phyloP scores from a whole-genome alignment of 345 rosid genomes.

The Syzygium aromaticum region DNA sequence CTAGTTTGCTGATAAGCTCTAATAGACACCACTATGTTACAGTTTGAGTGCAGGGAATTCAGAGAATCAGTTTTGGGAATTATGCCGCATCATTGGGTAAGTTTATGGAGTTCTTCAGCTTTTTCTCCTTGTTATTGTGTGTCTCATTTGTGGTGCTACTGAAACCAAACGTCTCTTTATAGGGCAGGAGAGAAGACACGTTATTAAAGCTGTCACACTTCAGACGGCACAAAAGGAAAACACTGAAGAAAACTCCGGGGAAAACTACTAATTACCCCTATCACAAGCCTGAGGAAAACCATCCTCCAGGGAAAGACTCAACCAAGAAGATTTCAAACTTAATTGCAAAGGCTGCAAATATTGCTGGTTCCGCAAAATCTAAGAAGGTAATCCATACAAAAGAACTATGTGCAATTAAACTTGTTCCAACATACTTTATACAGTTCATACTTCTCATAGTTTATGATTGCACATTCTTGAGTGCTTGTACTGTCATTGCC shows the following conservation, averaged over 20 bases:
- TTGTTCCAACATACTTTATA: background rate
- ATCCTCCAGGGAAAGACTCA: slow-evolving; percentile 88
- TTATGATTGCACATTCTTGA: background rate
- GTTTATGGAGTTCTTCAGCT: slow-evolving; percentile 6
- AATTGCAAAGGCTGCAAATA: slow-evolving; percentile 79
- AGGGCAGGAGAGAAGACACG: slow-evolving; percentile 99
- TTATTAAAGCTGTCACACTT: slow-evolving; percentile 71
- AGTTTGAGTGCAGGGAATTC: slow-evolving; percentile 96
- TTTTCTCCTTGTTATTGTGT: background rate
- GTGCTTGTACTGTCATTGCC: background rate
- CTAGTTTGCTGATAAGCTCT: slow-evolving; percentile 16
- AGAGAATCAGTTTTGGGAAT: slow-evolving; percentile 92
- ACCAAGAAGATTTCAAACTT: slow-evolving; percentile 75
- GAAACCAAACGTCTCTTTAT: slow-evolving; percentile 16
- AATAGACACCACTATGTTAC: slow-evolving; percentile 10
- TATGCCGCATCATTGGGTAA: slow-evolving; percentile 98
- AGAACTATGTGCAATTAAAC: background rate
- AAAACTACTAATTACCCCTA: slow-evolving; percentile 61
- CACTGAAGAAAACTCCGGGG: slow-evolving; percentile 59
- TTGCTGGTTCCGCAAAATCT: slow-evolving; percentile 77
- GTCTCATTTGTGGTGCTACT: background rate
- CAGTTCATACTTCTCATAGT: background rate
- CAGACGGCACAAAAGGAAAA: slow-evolving; percentile 85
- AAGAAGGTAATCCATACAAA: slow-evolving; percentile 51
- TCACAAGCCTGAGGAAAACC: slow-evolving; percentile 92